Evolutionary conservation across 192 early-diverging fungal genomes (phyloP), one percentile per base, ranked within the genome.

Genomic region (Umbelopsis sp.): DNA sequence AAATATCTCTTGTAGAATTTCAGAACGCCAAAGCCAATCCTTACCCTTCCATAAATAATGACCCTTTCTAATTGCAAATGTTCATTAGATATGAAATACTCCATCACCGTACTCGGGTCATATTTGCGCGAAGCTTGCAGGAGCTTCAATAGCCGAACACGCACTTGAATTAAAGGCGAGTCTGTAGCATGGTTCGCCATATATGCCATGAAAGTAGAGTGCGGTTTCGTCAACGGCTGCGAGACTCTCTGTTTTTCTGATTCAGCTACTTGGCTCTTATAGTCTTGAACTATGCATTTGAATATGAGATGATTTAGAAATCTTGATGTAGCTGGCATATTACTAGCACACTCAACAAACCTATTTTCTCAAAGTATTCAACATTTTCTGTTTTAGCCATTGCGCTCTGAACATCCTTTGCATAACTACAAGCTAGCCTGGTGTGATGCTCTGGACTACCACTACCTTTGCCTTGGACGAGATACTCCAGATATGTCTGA

Each of bases 21-120:
- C 27, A 21, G 10, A 4, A 37, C 22, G 6, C n/a, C n/a, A n/a
- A n/a, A 51, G 21, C 18, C 30, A 50, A 25, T 16, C 27, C 11
- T 13, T 86, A 86, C 87, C 72, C 74, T 67, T 33, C 83, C 81
- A 16, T 81, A 78, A 50, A 88, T 48, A 20, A 88, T 74, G 0
- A 81, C 85, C 18, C 72, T 74, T 55, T 88, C 87, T 18, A 78
- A 72, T 18, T 78, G 55, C 33, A 88, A 51, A 37, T 71, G 68
- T n/a, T 76, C 74, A 16, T 58, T 70, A 13, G 80, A 67, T 11
- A 74, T 37, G 7, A 84, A 67, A 20, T 73, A 70, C 0, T 74
- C 22, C 21, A 88, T 67, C 25, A 88, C n/a, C 1, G 23, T 51
- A 6, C 71, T 47, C 8, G 79, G 51, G 22, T 78, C 71, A 65